Conservation (phyloP, 1,284 basidiomycete species). For the Tausonia pullulans region DNA sequence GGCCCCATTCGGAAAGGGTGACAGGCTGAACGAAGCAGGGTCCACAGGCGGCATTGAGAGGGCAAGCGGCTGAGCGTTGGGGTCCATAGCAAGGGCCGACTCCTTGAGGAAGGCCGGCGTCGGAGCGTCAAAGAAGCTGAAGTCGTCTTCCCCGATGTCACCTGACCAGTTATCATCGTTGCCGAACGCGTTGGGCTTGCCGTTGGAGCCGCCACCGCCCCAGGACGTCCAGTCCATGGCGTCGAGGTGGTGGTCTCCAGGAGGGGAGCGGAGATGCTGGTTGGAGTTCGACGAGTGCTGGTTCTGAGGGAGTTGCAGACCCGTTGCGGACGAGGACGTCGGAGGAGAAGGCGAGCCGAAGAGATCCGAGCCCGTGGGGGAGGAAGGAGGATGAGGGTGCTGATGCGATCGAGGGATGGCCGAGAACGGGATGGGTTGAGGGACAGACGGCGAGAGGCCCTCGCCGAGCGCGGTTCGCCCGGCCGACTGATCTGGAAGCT, state of each 20-base stretch:
- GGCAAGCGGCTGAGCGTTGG: not conserved
- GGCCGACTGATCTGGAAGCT: not conserved
- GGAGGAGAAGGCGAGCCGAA: conserved; percentile 8
- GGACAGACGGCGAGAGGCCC: not conserved
- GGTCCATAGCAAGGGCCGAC: not conserved
- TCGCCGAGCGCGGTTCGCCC: not conserved
- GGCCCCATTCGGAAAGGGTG: not conserved
- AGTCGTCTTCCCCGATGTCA: conserved; percentile 10
- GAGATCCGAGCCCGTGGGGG: not conserved
- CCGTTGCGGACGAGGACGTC: too few relatives aligned
- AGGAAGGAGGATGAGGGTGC: too few relatives aligned
- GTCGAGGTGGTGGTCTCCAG: too few relatives aligned
- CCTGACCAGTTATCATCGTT: not conserved
- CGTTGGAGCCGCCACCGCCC: too few relatives aligned
- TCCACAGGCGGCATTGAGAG: not conserved
- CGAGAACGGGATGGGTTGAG: too few relatives aligned
- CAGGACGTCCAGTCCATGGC: conserved; percentile 5
- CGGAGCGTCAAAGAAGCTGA: conserved; percentile 11
- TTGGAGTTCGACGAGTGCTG: too few relatives aligned
- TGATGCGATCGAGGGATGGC: too few relatives aligned
- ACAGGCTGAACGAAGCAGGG: not conserved
- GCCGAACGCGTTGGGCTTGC: too few relatives aligned
- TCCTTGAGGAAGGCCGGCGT: not conserved
- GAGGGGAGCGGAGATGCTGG: too few relatives aligned
- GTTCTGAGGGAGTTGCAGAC: too few relatives aligned